Percentiles rank a stretch among this genome's conserved stretches.
Evolutionary conservation across 352 stramenopile genomes (phyloP).

Genomic region (Phytophthora melonis): DNA sequence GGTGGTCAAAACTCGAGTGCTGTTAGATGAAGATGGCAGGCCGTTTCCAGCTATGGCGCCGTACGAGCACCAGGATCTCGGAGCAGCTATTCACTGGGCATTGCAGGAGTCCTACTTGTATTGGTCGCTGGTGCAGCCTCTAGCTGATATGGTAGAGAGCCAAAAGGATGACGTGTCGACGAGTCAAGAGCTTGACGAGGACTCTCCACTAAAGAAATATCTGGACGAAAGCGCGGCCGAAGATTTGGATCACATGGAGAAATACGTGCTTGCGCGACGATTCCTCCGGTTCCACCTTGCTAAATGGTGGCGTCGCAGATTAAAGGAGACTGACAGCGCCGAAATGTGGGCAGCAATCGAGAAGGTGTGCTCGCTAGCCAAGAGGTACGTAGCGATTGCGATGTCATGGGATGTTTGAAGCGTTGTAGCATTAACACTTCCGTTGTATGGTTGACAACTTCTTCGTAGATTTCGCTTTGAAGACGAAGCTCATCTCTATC

Average conservation of each 20-base stretch:
- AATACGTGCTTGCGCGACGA: conserved; percentile 62
- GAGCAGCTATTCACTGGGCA: conserved; percentile 76
- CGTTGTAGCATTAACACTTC: not conserved
- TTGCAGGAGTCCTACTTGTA: conserved; percentile 65
- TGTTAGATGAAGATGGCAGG: conserved; percentile 35
- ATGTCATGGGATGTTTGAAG: not conserved
- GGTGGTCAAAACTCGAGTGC: conserved; percentile 14
- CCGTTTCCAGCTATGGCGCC: conserved; percentile 42
- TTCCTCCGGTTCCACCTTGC: conserved; percentile 62
- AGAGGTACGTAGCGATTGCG: conserved; percentile 41
- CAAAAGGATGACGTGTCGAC: not conserved
- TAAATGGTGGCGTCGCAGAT: conserved; percentile 28
- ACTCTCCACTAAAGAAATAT: conserved; percentile 14
- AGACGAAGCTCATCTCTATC: conserved; percentile 76
- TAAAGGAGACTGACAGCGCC: conserved; percentile 30
- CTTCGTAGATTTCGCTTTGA: conserved; percentile 58
- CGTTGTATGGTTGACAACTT: not conserved
- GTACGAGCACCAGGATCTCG: conserved; percentile 81
- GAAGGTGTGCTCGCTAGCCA: conserved; percentile 53
- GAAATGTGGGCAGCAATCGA: conserved; percentile 47
- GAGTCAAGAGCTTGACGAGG: conserved; percentile 5
- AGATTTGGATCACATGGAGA: conserved; percentile 63
- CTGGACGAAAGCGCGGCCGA: conserved; percentile 36
- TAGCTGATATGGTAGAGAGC: conserved; percentile 30
- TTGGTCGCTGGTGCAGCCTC: conserved; percentile 38